Evolutionary conservation across 352 stramenopile genomes (phyloP), one percentile per base, ranked within the genome.

Genomic region (Globisporangium irregulare): DNA sequence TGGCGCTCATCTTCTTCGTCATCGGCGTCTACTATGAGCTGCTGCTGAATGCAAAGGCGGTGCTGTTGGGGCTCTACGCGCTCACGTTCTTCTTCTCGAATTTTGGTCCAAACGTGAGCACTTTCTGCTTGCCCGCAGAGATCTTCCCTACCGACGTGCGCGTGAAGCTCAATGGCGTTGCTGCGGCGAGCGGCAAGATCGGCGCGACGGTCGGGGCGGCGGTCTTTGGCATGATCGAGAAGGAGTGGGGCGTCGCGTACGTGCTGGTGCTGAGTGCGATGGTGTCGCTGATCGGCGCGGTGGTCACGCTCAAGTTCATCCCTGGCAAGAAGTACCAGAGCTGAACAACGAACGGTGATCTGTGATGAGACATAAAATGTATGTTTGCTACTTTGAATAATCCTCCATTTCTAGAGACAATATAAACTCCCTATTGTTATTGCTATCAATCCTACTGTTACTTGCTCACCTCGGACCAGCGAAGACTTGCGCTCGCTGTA

Each of bases 21-120:
- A 68, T 92, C 12, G 81, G 89, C 7, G 41, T 78, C 18, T 82
- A 83, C 38, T 93, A 93, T 62, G 67, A 77, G 9, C 70, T 78
- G 53, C 59, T 94, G 3, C 46, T 87, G 56, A 54, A 71, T 27
- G 76, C 75, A 56, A 77, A 81, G 22, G 65, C 69, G 18, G 41
- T 85, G n/a, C 62, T 91, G 62, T 74, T 92, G 22, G 77, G 79
- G 22, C 78, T 93, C 57, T 94, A 93, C 62, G 82, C 78, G 4
- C 74, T 93, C 46, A 94, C 86, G 9, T 95, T 95, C 61, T 94
- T 95, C 77, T 96, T 96, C 67, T 93, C 86, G 25, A 95, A 96
- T 71, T 96, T 93, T 77, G 89, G 89, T 14, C 89, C 89, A 0
- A 96, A 96, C 62, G 86, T 92, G 4, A 91, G 80, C 46, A 96